Base-by-base conservation (phyloP, 2,329 filamentous ascomycete genomes). In the Colletotrichum sp. region DNA sequence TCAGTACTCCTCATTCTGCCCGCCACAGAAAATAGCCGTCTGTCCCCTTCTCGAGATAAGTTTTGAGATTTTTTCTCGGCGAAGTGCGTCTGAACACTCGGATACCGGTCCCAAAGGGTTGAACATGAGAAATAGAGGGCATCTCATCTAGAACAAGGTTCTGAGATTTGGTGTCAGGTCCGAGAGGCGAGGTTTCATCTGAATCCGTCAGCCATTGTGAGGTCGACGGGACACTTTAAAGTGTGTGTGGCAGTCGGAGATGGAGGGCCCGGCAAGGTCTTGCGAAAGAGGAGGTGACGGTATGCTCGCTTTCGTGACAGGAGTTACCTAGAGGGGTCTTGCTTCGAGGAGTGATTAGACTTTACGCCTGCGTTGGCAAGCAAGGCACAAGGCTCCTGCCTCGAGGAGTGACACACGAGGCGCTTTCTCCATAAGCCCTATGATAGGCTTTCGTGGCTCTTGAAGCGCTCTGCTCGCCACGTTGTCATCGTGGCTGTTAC, bases 141-240 rank as follows among this genome's bases (percentile, higher is more conserved):
- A 63, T 55, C 63, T 30, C 39, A 72, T 55, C 19, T 44, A 8
- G 32, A 59, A 59, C 30, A 68, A 13, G 61, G 63, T 75, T 75
- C 55, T 34, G 16, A 64, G 16, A 28, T 63, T 55, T 22, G 39
- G 69, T 72, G 63, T 75, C 69, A 68, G 30, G 55, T 68, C 63
- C 36, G 12, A 60, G 27, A 52, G 32, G 22, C 30, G 19, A 68
- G 36, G 69, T 75, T 75, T 75, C 55, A 72, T 75, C 69, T 52
- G 69, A 75, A 72, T 36, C 52, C 22, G 25, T 28, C 27, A 6
- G 7, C 48, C 59, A 27, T 5, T 30, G 16, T 12, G 63, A 68
- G 39, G 19, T 16, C 27, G 44, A 34, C 28, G 19, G 55, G 34
- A n/a, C 34, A 61, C 25, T 13, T 25, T 32, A 61, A 57, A 27